Evolutionary conservation across 2,329 filamentous ascomycete genomes (phyloP).

Genomic region (Scopulariopsis brevicaulis): DNA sequence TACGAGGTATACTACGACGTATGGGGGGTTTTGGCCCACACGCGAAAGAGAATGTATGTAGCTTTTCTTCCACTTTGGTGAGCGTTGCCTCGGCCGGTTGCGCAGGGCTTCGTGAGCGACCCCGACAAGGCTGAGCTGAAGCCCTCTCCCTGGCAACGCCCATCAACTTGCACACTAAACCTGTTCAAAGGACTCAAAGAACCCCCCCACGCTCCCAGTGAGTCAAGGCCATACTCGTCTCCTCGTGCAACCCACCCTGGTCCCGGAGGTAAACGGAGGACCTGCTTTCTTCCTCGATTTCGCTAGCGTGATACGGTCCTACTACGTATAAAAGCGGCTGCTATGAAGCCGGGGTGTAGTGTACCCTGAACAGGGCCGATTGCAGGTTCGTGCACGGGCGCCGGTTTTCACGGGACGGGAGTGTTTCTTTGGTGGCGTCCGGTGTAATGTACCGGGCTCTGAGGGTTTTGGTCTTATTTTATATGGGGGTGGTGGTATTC

Average conservation of each 20-base stretch:
- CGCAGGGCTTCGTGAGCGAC: too few relatives aligned
- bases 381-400: background rate
- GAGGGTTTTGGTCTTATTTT: background rate
- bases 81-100: too few relatives aligned
- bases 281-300: background rate
- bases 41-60: too few relatives aligned
- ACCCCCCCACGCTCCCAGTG: too few relatives aligned
- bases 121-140: too few relatives aligned
- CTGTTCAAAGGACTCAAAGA: too few relatives aligned
- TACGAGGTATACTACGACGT: too few relatives aligned
- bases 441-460: background rate
- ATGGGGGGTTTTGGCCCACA: too few relatives aligned
- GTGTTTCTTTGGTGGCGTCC: background rate
- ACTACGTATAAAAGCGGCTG: background rate
- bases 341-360: background rate
- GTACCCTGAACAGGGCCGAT: background rate
- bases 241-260: background rate
- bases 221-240: too few relatives aligned
- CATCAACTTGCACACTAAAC: too few relatives aligned
- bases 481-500: background rate
- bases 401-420: background rate
- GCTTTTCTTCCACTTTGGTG: too few relatives aligned
- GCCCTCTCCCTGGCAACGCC: too few relatives aligned
- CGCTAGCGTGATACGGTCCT: background rate
- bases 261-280: background rate